These are phyloP conservation scores for Sarocladiaceae sp. DNA, from an alignment of 2,329 filamentous ascomycete genomes.

Conservation along the genomic window DNA sequence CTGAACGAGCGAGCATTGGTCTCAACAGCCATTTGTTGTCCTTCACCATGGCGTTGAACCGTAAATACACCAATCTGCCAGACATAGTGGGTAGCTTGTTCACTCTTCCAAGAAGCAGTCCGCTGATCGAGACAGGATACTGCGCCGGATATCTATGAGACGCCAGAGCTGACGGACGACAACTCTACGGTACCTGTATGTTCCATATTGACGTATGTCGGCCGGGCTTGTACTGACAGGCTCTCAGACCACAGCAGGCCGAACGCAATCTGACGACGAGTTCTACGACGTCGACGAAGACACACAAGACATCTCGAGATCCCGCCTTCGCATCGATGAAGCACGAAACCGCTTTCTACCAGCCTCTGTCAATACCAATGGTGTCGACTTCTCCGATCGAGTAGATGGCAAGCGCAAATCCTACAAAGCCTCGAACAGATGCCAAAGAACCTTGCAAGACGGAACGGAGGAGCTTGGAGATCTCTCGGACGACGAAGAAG, in stretches of 20 bases:
- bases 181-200: conserved; percentile 77
- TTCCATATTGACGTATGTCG: conserved; percentile 11
- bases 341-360: conserved; percentile 78
- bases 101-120: conserved; percentile 15
- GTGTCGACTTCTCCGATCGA: conserved; percentile 86
- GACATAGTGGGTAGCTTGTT: conserved; percentile 57
- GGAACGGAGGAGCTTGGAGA: conserved; percentile 68
- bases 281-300: conserved; percentile 62
- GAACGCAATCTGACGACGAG: conserved; percentile 57
- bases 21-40: neutral
- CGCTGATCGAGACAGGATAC: conserved; percentile 59
- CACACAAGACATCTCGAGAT: conserved; percentile 66
- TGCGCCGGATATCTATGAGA: conserved; percentile 94
- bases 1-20: neutral
- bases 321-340: conserved; percentile 70
- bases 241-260: conserved; percentile 49
- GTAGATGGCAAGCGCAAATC: conserved; percentile 78
- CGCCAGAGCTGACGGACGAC: conserved; percentile 86
- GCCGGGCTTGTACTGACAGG: conserved; percentile 18
- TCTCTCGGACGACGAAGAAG: conserved; percentile 66
- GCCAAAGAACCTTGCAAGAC: conserved; percentile 58
- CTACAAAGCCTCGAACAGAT: conserved; percentile 70
- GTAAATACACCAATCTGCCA: conserved; percentile 78
- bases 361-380: conserved; percentile 68
- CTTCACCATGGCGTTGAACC: conserved; percentile 62